Evolutionary conservation across 148 eudicot species (phyloP), one percentile per base, ranked within the genome.

Genomic region (Cornus florida): DNA sequence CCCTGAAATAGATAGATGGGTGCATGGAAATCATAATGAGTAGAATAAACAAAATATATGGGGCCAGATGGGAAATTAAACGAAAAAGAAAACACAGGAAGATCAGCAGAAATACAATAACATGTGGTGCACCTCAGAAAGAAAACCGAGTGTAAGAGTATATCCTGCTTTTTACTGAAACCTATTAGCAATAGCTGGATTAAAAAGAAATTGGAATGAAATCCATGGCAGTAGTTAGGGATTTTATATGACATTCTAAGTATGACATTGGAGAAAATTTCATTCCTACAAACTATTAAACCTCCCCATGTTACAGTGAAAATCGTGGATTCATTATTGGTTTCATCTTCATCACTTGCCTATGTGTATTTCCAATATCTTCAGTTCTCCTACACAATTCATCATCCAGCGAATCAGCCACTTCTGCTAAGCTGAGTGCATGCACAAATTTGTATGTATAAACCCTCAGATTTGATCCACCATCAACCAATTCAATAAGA

Each of bases 391-490:
- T 65, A 38, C 89, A 81, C 32, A 77, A 50, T 67, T 72, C 79
- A 22, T 83, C 80, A 74, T 90, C 92, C 31, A 91, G 76, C 87
- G 90, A 72, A 77, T 86, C 73, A 69, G 68, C 62, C 80, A 80
- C 71, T 69, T 91, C 97, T 22, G 70, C 77, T 7, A 84, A 81
- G 20, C 78, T 66, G 53, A 94, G 59, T 16, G 77, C 81, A 69
- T 84, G 43, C 41, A 94, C 92, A 77, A 94, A 69, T 82, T 77
- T 91, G 70, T 91, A 94, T 22, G 94, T 94, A 80, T 87, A 91
- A 77, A 91, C 98, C 73, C 98, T 90, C 14, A 97, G 98, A 79
- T 88, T 76, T 10, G 86, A 91, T 32, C 98, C 95, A 38, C 89
- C 81, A 69, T 85, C 70, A 48, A 88, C 92, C 83, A 94, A 84